Evolutionary conservation across 2,329 filamentous ascomycete genomes (phyloP), one percentile per base, ranked within the genome.

Genomic region (Xylaria sp.): DNA sequence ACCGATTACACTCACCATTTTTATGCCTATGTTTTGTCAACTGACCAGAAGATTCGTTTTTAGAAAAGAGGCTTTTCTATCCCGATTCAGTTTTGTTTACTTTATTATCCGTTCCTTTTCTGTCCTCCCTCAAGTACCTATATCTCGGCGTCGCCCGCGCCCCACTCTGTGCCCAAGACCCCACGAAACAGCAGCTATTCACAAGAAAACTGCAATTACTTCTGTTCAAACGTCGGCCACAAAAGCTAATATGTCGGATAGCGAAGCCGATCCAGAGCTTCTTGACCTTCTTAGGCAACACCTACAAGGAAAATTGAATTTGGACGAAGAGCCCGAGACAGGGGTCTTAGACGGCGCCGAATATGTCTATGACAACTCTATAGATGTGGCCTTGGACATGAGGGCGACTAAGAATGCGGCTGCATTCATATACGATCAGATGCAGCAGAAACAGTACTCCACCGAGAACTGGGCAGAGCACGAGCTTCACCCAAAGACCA

Each of bases 381-480:
- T 97, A 77, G 96, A 99, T 77, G 93, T 99, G 38, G 92, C 93
- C 11, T 83, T 99, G 49, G 92, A 95, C 75, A 94, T 94, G 84
- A 86, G 87, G 63, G 89, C 91, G 56, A 94, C 92, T 60, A 96
- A 96, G 79, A 85, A 86, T 36, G 95, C 96, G 0, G 96, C 96
- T 13, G 87, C 89, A 68, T 87, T 83, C 57, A 95, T 99, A 73
- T 91, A 92, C 80, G 80, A 84, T 10, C 86, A 92, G 77, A 98
- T 99, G 93, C 87, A 93, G 78, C 85, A 89, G 77, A 93, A 93
- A 76, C 82, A 85, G 42, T 98, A 96, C 80, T 96, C 92, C 4
- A 93, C 92, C 0, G 87, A 92, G 68, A 91, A 89, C 9, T 99
- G 96, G 96, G 88, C 92, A 15, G 86, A 91, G 74, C 94, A 98